These are phyloP conservation scores for Gymnopilus dilepis DNA, from an alignment of 768 basidiomycete genomes.

Conservation along the genomic window DNA sequence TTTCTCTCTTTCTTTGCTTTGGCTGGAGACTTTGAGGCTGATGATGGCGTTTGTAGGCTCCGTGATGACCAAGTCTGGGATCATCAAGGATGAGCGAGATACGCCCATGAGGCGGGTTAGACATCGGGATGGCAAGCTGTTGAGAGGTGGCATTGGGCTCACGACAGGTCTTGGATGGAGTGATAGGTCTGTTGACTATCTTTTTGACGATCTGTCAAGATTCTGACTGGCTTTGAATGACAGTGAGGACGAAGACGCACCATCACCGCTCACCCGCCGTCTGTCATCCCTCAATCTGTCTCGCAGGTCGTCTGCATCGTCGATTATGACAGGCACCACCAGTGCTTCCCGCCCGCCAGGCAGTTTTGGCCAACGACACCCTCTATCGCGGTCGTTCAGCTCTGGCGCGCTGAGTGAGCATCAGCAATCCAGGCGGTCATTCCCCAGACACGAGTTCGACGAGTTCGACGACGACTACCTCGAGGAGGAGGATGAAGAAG, in stretches of 20 bases:
- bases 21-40: background rate
- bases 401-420: slow-evolving; percentile 32
- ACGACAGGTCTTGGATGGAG: slow-evolving; percentile 80
- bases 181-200: slow-evolving; percentile 56
- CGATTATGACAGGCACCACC: slow-evolving; percentile 35
- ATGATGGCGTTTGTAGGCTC: slow-evolving; percentile 23
- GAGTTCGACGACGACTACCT: slow-evolving; percentile 20
- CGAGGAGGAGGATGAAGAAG: slow-evolving; percentile 21
- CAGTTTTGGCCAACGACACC: slow-evolving; percentile 27
- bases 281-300: slow-evolving; percentile 62
- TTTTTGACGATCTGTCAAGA: background rate
- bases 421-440: slow-evolving; percentile 3
- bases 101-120: slow-evolving; percentile 59
- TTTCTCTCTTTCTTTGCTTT: slow-evolving; percentile 6
- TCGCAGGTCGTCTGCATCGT: slow-evolving; percentile 50
- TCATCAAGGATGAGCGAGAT: slow-evolving; percentile 61
- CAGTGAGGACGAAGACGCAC: slow-evolving; percentile 78
- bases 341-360: slow-evolving; percentile 15
- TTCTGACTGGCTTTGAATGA: background rate
- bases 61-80: slow-evolving; percentile 41
- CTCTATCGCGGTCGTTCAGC: slow-evolving; percentile 39
- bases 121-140: slow-evolving; percentile 63
- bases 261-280: slow-evolving; percentile 67
- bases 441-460: slow-evolving; percentile 13
- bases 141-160: slow-evolving; percentile 68